These are phyloP conservation scores for Phytophthora quininea DNA, from an alignment of 352 stramenopile species.

Conservation along the genomic window DNA sequence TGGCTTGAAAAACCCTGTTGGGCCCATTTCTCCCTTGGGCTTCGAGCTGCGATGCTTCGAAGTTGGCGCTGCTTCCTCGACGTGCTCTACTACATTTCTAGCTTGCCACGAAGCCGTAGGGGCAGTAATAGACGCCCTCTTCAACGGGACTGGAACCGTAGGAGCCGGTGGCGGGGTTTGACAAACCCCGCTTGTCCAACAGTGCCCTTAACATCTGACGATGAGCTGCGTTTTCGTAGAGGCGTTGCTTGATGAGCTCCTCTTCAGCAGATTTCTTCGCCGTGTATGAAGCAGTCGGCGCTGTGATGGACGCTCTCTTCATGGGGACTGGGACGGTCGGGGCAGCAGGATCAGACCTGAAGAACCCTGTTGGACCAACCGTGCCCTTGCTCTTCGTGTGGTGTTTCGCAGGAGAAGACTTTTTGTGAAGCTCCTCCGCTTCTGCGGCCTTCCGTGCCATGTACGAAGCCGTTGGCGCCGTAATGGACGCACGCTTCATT, in stretches of 20 bases:
- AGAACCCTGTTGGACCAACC: conserved; percentile 24
- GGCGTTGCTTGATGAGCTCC: conserved; percentile 6
- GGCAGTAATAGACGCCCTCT: conserved; percentile 39
- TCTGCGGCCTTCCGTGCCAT: conserved; percentile 31
- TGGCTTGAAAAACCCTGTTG: conserved; percentile 25
- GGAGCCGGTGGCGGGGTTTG: conserved; percentile 27
- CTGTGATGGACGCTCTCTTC: conserved; percentile 43
- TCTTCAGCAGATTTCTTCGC: conserved; percentile 24
- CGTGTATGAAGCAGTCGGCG: conserved; percentile 34
- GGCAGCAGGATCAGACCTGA: conserved; percentile 26
- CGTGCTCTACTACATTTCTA: conserved; percentile 13
- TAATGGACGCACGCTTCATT: conserved; percentile 39
- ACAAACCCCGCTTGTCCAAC: conserved; percentile 23
- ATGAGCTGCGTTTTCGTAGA: neutral
- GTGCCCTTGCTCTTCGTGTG: conserved; percentile 18
- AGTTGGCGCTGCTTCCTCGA: neutral
- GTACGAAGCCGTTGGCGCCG: conserved; percentile 34
- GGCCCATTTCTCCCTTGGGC: conserved; percentile 7
- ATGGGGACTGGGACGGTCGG: conserved; percentile 32
- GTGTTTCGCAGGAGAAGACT: conserved; percentile 17
- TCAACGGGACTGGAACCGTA: conserved; percentile 32
- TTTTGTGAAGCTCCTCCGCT: conserved; percentile 16
- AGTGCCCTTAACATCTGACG: conserved; percentile 3
- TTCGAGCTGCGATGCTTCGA: conserved; percentile 14
- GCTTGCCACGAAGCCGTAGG: conserved; percentile 37